Percentiles rank a stretch among this genome's conserved stretches.
phyloP scores from a whole-genome alignment of 345 rosid species.

The Lenwebbia sp. region DNA sequence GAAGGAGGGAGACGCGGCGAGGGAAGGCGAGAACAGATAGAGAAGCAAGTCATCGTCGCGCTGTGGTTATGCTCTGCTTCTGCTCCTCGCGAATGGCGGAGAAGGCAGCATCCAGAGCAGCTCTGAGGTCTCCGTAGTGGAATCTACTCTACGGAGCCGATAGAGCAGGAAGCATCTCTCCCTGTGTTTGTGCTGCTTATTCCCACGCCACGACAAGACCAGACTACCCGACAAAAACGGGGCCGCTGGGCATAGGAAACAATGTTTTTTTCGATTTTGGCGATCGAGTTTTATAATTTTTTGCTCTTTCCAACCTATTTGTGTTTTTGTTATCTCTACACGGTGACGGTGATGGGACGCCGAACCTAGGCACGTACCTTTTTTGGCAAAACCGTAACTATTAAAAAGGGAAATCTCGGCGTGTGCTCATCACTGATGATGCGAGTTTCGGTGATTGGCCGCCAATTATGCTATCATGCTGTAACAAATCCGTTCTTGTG shows the following conservation, averaged over 20 bases:
- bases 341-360: too few relatives aligned
- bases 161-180: background rate
- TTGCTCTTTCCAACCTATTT: too few relatives aligned
- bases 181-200: background rate
- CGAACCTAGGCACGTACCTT: accelerated
- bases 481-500: too few relatives aligned
- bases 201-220: background rate
- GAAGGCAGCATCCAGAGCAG: background rate
- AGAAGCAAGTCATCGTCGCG: background rate
- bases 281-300: background rate
- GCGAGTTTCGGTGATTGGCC: too few relatives aligned
- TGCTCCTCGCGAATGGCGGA: background rate
- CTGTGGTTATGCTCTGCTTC: background rate
- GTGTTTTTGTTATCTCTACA: too few relatives aligned
- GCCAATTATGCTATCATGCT: too few relatives aligned
- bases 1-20: background rate
- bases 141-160: background rate
- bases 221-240: background rate
- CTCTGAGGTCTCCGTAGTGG: background rate
- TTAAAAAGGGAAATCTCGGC: too few relatives aligned
- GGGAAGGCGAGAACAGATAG: background rate
- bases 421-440: too few relatives aligned
- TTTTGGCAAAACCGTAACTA: too few relatives aligned
- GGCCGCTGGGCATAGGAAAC: background rate
- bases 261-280: background rate